Base-by-base conservation (phyloP, 2,329 filamentous ascomycete species). In the Nannizzia gypsea region DNA sequence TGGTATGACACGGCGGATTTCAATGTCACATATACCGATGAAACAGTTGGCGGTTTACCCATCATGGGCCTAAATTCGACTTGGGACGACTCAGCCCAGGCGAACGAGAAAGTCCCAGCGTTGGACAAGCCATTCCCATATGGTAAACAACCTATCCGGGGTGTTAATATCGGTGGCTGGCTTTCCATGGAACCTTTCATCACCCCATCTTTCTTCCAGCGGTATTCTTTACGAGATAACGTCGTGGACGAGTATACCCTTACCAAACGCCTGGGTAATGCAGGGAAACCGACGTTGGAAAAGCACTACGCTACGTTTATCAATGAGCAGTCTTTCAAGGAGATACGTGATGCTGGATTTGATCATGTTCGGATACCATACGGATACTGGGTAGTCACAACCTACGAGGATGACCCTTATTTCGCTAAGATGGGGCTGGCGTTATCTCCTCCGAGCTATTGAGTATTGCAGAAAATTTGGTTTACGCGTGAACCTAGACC, bases 341-440 rank as follows among this genome's bases (percentile, higher is more conserved):
- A 92, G 44, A 96, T 99, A 62, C 84, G 84, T 56, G 85, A 83
- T 42, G 93, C 93, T 1, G 93, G 93, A 0, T 83, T 99, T 52
- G 93, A 99, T 70, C 93, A 99, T 70, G 88, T 99, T n/a, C 87
- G 93, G 59, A 96, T 99, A 59, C 90, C 89, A 0, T 97, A 87
- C 71, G 89, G 87, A 8, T 99, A 99, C 78, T 99, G 93, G 93
- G 90, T 91, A 0, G 85, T 97, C 1, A 83, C 85, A 61, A 87
- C 85, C 0, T 96, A 95, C 72, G 85, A 89, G 28, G 84, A 80
- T 48, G 93, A 99, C 68, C 89, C 91, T 1, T 99, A 96, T 69
- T 80, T 99, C 1, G 83, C 88, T 62, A 85, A 90, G 46, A 88
- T 90, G 0, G 0, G 87, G 89, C 1, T 99, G 92, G 92, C 83